Percentiles rank a stretch among this genome's conserved stretches.
These are phyloP conservation scores for Lolium multiflorum DNA, from an alignment of 176 grass and related monocot genomes.

Conservation along the genomic window DNA sequence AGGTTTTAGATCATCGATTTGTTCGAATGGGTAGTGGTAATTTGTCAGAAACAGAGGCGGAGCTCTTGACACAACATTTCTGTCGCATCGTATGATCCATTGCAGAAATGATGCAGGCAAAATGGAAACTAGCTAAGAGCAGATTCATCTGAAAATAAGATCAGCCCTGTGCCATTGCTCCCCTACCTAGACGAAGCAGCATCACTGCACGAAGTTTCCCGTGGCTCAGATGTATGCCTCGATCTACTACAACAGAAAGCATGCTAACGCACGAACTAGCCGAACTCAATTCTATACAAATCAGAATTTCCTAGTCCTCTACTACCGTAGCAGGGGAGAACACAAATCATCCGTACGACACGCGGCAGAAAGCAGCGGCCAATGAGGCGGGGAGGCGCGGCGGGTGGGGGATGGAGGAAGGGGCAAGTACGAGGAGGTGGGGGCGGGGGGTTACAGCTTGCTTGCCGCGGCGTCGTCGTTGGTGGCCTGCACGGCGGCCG, in stretches of 20 bases:
- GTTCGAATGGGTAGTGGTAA: neutral
- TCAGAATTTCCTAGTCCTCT: too few species aligned
- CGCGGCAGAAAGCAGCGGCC: neutral
- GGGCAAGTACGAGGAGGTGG: neutral
- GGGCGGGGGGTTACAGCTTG: constrained; percentile 69
- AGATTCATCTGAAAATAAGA: neutral
- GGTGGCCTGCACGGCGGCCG: constrained; percentile 90
- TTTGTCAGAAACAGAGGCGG: neutral
- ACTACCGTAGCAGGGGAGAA: neutral
- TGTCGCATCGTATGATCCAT: neutral
- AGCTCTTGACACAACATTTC: neutral
- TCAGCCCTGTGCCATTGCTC: neutral
- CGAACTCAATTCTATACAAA: neutral
- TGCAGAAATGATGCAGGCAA: neutral
- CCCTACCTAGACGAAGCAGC: neutral
- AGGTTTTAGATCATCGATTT: neutral
- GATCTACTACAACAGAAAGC: neutral
- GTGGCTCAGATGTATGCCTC: neutral
- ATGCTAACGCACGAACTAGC: neutral
- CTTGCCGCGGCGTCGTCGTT: constrained; percentile 95
- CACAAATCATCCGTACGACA: neutral
- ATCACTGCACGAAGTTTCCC: neutral
- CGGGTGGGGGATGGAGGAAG: neutral
- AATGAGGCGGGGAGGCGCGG: neutral
- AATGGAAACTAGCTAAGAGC: neutral